These are phyloP conservation scores for Blumeriella jaapii DNA, from an alignment of 2,329 filamentous ascomycete species.

Conservation along the genomic window DNA sequence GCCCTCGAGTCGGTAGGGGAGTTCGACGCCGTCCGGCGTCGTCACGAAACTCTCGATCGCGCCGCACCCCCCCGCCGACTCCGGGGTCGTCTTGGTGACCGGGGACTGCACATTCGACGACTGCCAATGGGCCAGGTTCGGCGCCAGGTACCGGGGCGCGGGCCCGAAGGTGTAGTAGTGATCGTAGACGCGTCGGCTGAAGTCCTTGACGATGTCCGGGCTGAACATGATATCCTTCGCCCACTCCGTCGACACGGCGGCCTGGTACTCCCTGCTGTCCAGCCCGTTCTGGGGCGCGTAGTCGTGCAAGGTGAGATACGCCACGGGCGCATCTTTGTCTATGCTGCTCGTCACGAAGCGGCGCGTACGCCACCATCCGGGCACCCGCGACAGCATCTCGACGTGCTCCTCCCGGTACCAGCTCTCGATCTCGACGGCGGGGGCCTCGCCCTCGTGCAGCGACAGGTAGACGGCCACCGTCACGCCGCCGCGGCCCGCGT, in stretches of 20 bases:
- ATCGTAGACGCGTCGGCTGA: slow-evolving; percentile 49
- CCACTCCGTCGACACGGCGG: slow-evolving; percentile 52
- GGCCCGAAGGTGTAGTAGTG: slow-evolving; percentile 75
- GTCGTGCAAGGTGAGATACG: slow-evolving; percentile 61
- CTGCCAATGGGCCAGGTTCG: slow-evolving; percentile 27
- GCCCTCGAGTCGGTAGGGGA: slow-evolving; percentile 69
- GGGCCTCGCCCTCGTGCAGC: slow-evolving; percentile 40
- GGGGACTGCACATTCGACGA: slow-evolving; percentile 34
- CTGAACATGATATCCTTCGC: slow-evolving; percentile 45
- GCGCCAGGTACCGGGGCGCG: slow-evolving; percentile 53
- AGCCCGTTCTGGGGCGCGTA: slow-evolving; percentile 57
- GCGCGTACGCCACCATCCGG: slow-evolving; percentile 68
- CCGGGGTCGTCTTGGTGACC: slow-evolving; percentile 23
- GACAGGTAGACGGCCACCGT: slow-evolving; percentile 51
- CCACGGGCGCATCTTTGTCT: slow-evolving; percentile 42
- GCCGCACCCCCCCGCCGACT: slow-evolving; percentile 34
- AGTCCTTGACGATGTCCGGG: slow-evolving; percentile 44
- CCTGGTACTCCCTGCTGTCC: slow-evolving; percentile 50
- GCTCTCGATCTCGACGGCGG: slow-evolving; percentile 44
- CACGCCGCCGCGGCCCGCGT: slow-evolving; percentile 46
- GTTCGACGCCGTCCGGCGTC: slow-evolving; percentile 52
- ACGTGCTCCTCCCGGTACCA: slow-evolving; percentile 73
- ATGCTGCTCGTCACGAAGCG: slow-evolving; percentile 57
- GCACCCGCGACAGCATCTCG: slow-evolving; percentile 57
- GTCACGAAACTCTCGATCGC: slow-evolving; percentile 57